Percentiles rank a stretch among this genome's conserved stretches.
These are phyloP conservation scores for Alternaria rosae DNA, from an alignment of 2,329 filamentous ascomycete species.

Conservation along the genomic window DNA sequence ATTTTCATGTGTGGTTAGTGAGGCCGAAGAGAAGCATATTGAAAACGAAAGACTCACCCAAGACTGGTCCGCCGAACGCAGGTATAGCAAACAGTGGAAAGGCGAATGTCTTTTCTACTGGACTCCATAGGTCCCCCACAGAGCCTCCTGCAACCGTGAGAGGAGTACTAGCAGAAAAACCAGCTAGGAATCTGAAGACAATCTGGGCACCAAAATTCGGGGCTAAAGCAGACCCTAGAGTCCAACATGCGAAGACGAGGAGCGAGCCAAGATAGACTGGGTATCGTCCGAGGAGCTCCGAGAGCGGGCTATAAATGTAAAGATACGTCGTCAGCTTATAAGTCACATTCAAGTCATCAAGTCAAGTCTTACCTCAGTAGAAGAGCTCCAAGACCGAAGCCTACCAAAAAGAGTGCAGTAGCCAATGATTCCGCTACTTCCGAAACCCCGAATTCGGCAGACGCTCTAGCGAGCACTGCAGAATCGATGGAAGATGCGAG, in stretches of 20 bases:
- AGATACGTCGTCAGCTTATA: neutral
- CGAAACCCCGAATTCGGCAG: conserved; percentile 55
- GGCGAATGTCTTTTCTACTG: conserved; percentile 32
- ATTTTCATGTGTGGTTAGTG: neutral
- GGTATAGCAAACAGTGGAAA: conserved; percentile 36
- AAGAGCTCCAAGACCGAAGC: conserved; percentile 56
- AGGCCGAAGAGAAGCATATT: neutral
- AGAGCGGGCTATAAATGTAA: conserved; percentile 49
- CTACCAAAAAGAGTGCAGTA: conserved; percentile 55
- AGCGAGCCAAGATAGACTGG: conserved; percentile 49
- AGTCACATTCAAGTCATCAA: neutral
- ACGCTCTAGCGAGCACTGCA: conserved; percentile 58
- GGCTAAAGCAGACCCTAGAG: conserved; percentile 42
- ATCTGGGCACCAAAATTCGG: conserved; percentile 59
- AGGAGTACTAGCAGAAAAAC: conserved; percentile 54
- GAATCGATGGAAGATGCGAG: conserved; percentile 63
- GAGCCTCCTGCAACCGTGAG: conserved; percentile 30
- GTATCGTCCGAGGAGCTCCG: conserved; percentile 53
- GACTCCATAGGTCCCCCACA: conserved; percentile 29
- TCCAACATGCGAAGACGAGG: conserved; percentile 41
- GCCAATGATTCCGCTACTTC: conserved; percentile 56
- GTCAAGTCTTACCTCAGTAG: conserved; percentile 5
- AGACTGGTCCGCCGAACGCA: conserved; percentile 21
- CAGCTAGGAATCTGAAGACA: conserved; percentile 59
- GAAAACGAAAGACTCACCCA: conserved; percentile 11